Percentiles rank a stretch among this genome's conserved stretches.
Evolutionary conservation across 495 filamentous ascomycete species (phyloP).

Genomic region (Penicillium bovifimosum): DNA sequence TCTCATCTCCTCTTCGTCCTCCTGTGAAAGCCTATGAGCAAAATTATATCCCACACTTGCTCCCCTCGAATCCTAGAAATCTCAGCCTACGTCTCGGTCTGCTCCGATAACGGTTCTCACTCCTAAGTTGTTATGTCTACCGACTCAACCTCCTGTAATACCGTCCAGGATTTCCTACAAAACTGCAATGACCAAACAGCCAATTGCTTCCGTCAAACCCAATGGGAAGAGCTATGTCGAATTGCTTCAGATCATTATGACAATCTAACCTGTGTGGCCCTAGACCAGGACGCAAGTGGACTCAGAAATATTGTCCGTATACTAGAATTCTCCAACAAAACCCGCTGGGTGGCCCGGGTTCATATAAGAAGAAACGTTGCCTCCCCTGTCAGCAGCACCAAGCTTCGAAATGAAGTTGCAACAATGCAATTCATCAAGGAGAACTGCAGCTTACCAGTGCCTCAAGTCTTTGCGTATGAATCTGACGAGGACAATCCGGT

Average conservation of each 20-base stretch:
- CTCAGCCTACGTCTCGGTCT: too few relatives aligned
- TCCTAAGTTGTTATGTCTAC: conserved; percentile 1
- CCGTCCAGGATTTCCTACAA: conserved; percentile 1
- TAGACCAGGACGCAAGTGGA: neutral
- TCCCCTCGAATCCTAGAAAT: too few relatives aligned
- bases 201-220: neutral
- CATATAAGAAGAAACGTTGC: neutral
- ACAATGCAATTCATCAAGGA: conserved; percentile 8
- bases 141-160: conserved; percentile 1
- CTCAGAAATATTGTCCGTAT: conserved; percentile 1
- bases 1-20: too few relatives aligned
- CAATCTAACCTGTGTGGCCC: neutral
- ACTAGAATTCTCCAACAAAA: neutral
- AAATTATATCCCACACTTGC: too few relatives aligned
- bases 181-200: neutral
- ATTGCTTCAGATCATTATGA: neutral
- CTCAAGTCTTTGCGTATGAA: conserved; percentile 9
- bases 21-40: too few relatives aligned
- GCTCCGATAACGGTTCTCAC: too few relatives aligned
- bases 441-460: neutral
- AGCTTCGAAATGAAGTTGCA: conserved; percentile 3
- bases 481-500: neutral
- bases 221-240: neutral
- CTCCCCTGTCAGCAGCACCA: neutral
- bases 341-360: neutral